phyloP scores from a whole-genome alignment of 2,329 filamentous ascomycete species.

The Purpureocillium takamizusanense region DNA sequence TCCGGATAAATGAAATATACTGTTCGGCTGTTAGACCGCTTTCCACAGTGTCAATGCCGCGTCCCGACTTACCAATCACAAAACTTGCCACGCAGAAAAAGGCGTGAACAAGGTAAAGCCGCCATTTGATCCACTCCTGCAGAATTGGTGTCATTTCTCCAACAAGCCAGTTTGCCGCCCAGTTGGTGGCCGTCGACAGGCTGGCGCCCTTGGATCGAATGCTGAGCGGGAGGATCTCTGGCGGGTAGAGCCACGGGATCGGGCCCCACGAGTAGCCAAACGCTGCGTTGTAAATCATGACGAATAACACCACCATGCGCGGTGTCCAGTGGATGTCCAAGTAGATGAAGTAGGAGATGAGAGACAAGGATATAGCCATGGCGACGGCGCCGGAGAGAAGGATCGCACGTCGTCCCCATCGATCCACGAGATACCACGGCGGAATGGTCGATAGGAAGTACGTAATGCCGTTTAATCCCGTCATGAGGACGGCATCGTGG shows the following conservation, averaged over 20 bases:
- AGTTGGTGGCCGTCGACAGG: conserved; percentile 92
- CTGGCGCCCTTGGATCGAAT: conserved; percentile 96
- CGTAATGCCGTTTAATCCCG: conserved; percentile 83
- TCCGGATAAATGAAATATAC: conserved; percentile 98
- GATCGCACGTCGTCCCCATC: conserved; percentile 82
- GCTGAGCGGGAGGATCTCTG: conserved; percentile 94
- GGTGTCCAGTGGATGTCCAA: conserved; percentile 73
- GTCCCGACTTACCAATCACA: conserved; percentile 71
- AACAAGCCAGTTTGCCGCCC: conserved; percentile 97
- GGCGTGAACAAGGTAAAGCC: conserved; percentile 87
- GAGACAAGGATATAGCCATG: conserved; percentile 80
- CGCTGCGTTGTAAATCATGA: conserved; percentile 97
- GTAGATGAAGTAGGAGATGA: conserved; percentile 93
- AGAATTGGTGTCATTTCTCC: conserved; percentile 91
- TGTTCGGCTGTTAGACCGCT: conserved; percentile 25
- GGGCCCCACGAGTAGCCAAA: conserved; percentile 95
- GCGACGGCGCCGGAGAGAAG: conserved; percentile 80
- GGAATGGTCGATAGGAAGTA: conserved; percentile 90
- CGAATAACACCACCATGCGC: conserved; percentile 80
- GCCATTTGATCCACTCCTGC: conserved; percentile 87
- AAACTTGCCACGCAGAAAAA: conserved; percentile 96
- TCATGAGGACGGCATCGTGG: conserved; percentile 89
- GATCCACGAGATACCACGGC: conserved; percentile 94
- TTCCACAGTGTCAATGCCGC: not conserved
- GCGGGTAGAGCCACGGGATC: conserved; percentile 95